These are phyloP conservation scores for Fusarium abutilonis DNA, from an alignment of 2,329 filamentous ascomycete genomes.

Conservation along the genomic window DNA sequence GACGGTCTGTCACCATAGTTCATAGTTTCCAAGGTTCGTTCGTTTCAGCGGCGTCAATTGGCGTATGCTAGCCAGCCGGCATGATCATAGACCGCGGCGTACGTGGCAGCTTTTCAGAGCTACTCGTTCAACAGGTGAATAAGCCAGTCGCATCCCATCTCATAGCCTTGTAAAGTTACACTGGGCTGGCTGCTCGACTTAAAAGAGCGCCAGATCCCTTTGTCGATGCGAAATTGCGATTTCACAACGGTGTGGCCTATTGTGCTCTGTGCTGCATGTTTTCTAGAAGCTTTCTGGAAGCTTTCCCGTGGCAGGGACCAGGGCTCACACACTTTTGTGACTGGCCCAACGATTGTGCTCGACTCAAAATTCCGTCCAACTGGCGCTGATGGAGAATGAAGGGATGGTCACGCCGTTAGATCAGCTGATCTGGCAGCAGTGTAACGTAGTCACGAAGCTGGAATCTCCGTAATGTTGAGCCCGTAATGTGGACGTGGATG, in stretches of 20 bases:
- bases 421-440: slow-evolving; percentile 21
- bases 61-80: not conserved
- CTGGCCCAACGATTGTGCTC: slow-evolving; percentile 39
- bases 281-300: slow-evolving; percentile 47
- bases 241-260: slow-evolving; percentile 30
- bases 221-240: slow-evolving; percentile 40
- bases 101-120: slow-evolving; percentile 6
- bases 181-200: slow-evolving; percentile 19
- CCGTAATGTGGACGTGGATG: not conserved
- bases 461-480: slow-evolving; percentile 17
- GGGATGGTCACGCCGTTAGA: slow-evolving; percentile 15
- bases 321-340: slow-evolving; percentile 18
- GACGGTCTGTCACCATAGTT: not conserved
- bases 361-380: slow-evolving; percentile 44
- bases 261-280: slow-evolving; percentile 27
- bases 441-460: slow-evolving; percentile 11
- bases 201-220: slow-evolving; percentile 24
- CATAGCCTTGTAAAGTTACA: slow-evolving; percentile 17
- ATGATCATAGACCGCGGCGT: not conserved
- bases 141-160: slow-evolving; percentile 28
- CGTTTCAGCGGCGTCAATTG: slow-evolving; percentile 1
- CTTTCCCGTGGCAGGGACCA: slow-evolving; percentile 26
- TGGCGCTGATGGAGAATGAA: slow-evolving; percentile 16
- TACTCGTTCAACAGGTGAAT: slow-evolving; percentile 27
- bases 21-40: not conserved